Evolutionary conservation across 2,329 filamentous ascomycete species (phyloP), one percentile per base, ranked within the genome.

Genomic region (Cyanodermella asteris): DNA sequence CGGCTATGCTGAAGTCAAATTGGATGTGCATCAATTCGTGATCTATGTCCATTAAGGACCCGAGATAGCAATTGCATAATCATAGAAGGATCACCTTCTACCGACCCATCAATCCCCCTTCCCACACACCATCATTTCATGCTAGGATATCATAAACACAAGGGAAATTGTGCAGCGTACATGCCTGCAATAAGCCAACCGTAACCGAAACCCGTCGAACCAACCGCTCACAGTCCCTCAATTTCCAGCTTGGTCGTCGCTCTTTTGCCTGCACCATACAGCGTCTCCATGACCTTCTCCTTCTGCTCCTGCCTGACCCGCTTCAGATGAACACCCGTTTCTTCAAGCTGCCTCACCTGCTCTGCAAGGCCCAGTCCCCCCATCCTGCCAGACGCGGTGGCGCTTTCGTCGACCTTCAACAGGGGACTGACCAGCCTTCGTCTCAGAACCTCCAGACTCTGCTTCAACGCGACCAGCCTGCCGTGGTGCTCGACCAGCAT

Each of bases 401-500:
- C 77, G 8, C 56, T 59, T 40, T 71, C 71, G 26, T 59, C 58
- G 27, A 70, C 67, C 22, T 76, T 57, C 12, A 93, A 74, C 3
- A 93, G 59, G 10, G 84, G 84, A 26, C 69, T 77, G 20, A 91
- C 75, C 11, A 93, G 60, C 44, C 82, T 87, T 34, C 73, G 62
- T 18, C 84, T 60, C 23, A 91, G 55, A n/a, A 62, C 72, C 51
- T 93, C 82, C 10, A 94, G 63, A 36, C 77, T 84, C 7, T 77
- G 72, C 44, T 91, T 87, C 20, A 94, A 61, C 3, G 73, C 74
- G 27, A 87, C 59, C 19, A 94, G 63, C 33, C 76, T 73, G 31
- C 74, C 69, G 39, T 90, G 87, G 47, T 93, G 82, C 38, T 81
- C 74, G 34, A 87, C 68, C 6, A 94, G 61, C 18, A 90, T 62